Base-by-base conservation (phyloP, 2,329 filamentous ascomycete genomes). In the Cercospora nicotianae region DNA sequence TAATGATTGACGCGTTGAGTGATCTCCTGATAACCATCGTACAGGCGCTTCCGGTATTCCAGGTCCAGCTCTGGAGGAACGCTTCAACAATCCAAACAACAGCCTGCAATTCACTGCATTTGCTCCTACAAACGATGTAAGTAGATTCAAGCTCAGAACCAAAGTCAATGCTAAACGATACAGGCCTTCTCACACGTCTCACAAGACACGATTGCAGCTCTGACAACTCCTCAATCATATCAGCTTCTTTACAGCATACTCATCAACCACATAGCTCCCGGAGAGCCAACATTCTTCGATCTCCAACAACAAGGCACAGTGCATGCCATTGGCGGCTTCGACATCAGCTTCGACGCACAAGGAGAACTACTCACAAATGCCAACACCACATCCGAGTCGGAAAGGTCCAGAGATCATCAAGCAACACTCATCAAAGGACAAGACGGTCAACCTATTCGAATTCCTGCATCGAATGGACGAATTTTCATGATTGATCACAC, bases 111-210 rank as follows among this genome's bases (percentile, higher is more conserved):
- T 65, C 45, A 72, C 68, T 1, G 60, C 64, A 20, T 69, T 72
- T n/a, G 68, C 68, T 16, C 66, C 70, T 2, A 70, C 70, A 3
- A 70, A 70, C 20, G 10, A 67, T 20, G 68, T 70, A 30, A 65
- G 64, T 60, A 20, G 28, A 36, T 12, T 18, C 16, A 10, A 31
- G 7, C 16, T 8, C 18, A 36, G 0, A 16, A n/a, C 5, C 23
- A 9, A 20, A 2, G 28, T 51, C 16, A 16, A 30, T 55, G 23
- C 12, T 20, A 28, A 42, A 45, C 26, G 28, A 16, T 13, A 12
- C 48, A 69, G 67, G 69, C 67, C 16, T 61, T 70, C 31, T 42
- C 61, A 5, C 48, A 60, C 6, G 20, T 70, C n/a, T 42, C 64
- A 2, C 62, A 57, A 57, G 61, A 53, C 5, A 53, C 66, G 4